Evolutionary conservation across 139 green algal species (phyloP).

Genomic region (Monoraphidium neglectum): DNA sequence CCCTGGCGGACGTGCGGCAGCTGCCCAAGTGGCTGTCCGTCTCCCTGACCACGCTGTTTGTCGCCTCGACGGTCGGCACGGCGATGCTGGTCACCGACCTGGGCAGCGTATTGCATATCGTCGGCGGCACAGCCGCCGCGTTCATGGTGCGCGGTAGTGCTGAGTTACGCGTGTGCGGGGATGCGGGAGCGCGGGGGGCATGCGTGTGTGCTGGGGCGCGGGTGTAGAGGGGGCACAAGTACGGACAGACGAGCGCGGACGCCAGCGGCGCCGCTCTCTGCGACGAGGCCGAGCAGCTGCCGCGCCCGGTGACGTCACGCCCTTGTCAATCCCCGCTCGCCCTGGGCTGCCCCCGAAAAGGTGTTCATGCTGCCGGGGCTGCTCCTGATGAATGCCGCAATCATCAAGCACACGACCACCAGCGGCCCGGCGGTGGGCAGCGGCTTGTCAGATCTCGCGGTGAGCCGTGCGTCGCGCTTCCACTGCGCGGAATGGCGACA

Average conservation of each 20-base stretch:
- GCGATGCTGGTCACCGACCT: conserved; percentile 52
- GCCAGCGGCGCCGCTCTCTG: conserved; percentile 17
- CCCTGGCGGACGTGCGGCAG: neutral
- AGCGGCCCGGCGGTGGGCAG: conserved; percentile 4
- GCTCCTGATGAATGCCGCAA: conserved; percentile 37
- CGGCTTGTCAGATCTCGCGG: neutral
- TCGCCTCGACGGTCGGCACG: conserved; percentile 29
- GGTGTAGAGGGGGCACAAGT: too few species aligned
- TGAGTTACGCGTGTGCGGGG: too few species aligned
- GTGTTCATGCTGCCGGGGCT: conserved; percentile 67
- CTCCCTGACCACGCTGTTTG: conserved; percentile 36
- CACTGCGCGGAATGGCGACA: neutral
- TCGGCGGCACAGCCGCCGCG: conserved; percentile 68
- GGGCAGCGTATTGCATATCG: conserved; percentile 62
- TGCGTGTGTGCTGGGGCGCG: too few species aligned
- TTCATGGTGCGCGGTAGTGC: too few species aligned
- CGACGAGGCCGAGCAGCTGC: too few species aligned
- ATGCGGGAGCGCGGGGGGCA: too few species aligned
- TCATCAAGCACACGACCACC: conserved; percentile 24
- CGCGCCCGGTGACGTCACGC: too few species aligned
- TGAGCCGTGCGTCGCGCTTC: neutral
- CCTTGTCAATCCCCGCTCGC: too few species aligned
- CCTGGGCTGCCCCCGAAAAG: too few species aligned
- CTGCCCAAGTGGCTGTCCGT: conserved; percentile 11
- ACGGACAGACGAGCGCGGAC: too few species aligned